These are phyloP conservation scores for Boletus tylopilopsis DNA, from an alignment of 768 basidiomycete genomes.

Conservation along the genomic window DNA sequence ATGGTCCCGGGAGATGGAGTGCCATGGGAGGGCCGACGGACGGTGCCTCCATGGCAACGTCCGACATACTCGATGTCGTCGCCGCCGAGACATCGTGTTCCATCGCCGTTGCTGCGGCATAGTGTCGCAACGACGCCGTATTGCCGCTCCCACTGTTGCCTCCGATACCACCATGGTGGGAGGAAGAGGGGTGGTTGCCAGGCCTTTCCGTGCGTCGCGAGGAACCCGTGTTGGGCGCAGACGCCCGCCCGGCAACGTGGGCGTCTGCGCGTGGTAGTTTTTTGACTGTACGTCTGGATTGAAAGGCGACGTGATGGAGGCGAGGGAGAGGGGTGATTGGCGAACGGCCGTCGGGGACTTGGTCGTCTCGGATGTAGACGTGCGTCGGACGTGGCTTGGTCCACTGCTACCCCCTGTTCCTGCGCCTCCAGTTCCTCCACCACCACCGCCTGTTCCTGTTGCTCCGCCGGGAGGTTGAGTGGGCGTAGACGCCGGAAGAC, in stretches of 20 bases:
- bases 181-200: slow-evolving; percentile 26
- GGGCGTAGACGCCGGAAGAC: slow-evolving; percentile 19
- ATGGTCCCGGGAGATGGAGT: slow-evolving; percentile 31
- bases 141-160: too few relatives aligned
- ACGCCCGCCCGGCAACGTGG: slow-evolving; percentile 66
- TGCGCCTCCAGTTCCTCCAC: too few relatives aligned
- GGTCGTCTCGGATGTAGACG: slow-evolving; percentile 27
- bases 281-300: slow-evolving; percentile 49
- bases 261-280: slow-evolving; percentile 80
- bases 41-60: slow-evolving; percentile 30
- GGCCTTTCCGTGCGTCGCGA: slow-evolving; percentile 31
- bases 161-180: too few relatives aligned
- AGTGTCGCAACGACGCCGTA: slow-evolving; percentile 37
- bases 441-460: too few relatives aligned
- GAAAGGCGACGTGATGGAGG: slow-evolving; percentile 43
- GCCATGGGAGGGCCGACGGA: slow-evolving; percentile 29
- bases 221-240: slow-evolving; percentile 63
- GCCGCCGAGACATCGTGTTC: slow-evolving; percentile 17
- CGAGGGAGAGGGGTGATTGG: slow-evolving; percentile 38
- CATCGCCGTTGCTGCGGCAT: background rate
- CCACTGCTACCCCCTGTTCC: slow-evolving; percentile 11
- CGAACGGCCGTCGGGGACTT: slow-evolving; percentile 31
- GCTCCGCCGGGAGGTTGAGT: slow-evolving; percentile 15
- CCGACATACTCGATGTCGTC: slow-evolving; percentile 20
- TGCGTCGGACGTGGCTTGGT: slow-evolving; percentile 25